phyloP scores from a whole-genome alignment of 257 asterid species.

The Scutellaria minor region DNA sequence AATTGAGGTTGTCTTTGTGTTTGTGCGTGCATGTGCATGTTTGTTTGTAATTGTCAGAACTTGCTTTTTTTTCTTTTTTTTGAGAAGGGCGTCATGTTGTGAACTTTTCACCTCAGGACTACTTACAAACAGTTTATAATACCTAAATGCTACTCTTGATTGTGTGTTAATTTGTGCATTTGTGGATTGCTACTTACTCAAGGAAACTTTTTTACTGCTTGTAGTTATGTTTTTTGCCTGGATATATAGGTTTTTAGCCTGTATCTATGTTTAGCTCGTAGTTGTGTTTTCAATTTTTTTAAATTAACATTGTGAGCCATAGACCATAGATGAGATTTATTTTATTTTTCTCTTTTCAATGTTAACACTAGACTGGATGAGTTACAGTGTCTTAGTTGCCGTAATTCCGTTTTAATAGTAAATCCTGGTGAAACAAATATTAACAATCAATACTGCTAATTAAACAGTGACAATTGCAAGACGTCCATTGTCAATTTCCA shows the following conservation, averaged over 20 bases:
- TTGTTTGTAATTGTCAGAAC: neutral
- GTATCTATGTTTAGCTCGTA: neutral
- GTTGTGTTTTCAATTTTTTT: neutral
- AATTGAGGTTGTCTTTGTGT: neutral
- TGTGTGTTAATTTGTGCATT: slow-evolving; percentile 3
- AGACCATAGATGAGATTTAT: neutral
- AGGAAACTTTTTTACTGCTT: slow-evolving; percentile 15
- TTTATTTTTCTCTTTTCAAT: neutral
- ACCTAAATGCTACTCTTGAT: slow-evolving; percentile 13
- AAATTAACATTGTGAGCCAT: neutral
- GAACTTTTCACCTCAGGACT: slow-evolving; percentile 5
- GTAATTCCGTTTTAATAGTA: slow-evolving; percentile 24
- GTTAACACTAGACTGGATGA: neutral
- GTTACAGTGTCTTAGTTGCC: neutral
- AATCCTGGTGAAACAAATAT: slow-evolving; percentile 18
- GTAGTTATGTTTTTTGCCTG: slow-evolving; percentile 19
- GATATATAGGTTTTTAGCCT: neutral
- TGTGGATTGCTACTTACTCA: neutral
- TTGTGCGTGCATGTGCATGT: neutral
- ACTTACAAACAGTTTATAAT: slow-evolving; percentile 1
- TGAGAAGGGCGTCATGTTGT: neutral
- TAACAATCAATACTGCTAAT: slow-evolving; percentile 35
- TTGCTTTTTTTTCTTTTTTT: neutral
- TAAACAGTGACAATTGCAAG: slow-evolving; percentile 77
- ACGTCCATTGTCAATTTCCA: slow-evolving; percentile 81